These are phyloP conservation scores for Melaleuca alternifolia DNA, from an alignment of 345 rosid genomes.

Conservation along the genomic window DNA sequence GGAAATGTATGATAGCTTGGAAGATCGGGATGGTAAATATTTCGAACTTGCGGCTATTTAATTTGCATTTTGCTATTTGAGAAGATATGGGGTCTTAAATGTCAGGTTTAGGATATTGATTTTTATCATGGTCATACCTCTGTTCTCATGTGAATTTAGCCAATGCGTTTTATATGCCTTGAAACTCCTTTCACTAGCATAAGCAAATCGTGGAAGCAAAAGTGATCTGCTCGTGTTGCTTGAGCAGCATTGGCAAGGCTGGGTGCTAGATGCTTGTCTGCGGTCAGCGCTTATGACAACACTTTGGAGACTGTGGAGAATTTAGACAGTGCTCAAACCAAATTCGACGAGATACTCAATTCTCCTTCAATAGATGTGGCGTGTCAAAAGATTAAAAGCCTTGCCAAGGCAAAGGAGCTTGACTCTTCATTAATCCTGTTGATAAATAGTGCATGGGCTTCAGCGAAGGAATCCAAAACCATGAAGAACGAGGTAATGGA, in stretches of 20 bases:
- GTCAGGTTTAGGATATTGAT: not conserved
- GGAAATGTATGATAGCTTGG: slow-evolving; percentile 58
- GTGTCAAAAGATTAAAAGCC: slow-evolving; percentile 77
- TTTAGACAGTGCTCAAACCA: slow-evolving; percentile 72
- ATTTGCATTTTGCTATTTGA: not conserved
- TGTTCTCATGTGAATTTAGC: not conserved
- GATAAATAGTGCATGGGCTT: slow-evolving; percentile 79
- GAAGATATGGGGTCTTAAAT: not conserved
- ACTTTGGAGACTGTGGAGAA: slow-evolving; percentile 65
- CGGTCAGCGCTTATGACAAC: slow-evolving; percentile 72
- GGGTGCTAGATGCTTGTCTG: slow-evolving; percentile 76
- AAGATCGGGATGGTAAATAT: slow-evolving; percentile 75
- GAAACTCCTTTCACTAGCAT: not conserved
- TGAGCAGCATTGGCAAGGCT: slow-evolving; percentile 72
- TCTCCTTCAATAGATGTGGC: slow-evolving; percentile 69
- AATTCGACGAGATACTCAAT: slow-evolving; percentile 76
- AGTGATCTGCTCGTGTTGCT: not conserved
- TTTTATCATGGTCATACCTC: not conserved
- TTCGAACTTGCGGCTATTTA: not conserved
- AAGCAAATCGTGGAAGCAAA: not conserved
- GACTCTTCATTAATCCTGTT: slow-evolving; percentile 82
- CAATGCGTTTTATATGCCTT: not conserved
- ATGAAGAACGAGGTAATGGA: slow-evolving; percentile 59
- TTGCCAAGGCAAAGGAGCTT: slow-evolving; percentile 79
- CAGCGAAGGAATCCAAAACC: slow-evolving; percentile 75